Base-by-base conservation (phyloP, 768 basidiomycete genomes). In the Pulveroboletus sp. region DNA sequence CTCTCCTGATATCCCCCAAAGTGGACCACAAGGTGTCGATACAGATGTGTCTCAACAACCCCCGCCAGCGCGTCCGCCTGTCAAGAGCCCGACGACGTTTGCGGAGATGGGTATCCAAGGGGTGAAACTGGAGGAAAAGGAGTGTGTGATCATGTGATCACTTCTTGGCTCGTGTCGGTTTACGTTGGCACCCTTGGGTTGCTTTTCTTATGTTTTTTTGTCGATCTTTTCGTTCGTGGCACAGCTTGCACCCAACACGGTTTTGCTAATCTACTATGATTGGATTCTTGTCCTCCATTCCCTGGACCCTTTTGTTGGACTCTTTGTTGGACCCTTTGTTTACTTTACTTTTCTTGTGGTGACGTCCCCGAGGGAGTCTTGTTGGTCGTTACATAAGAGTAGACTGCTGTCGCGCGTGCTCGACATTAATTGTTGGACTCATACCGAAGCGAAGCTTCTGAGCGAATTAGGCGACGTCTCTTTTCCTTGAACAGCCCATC, bases 81-180 rank as follows among this genome's bases (percentile, higher is more conserved):
- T 21, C 28, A 70, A 61, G 47, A 77, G 83, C 1, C 80, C 88
- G 1, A 76, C 84, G 61, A 93, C 92, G 39, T 94, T 96, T 70
- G 88, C 85, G 18, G 93, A 95, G 74, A 93, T 96, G 93, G 93
- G 93, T 0, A 86, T 93, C 61, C 79, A 83, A 30, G 84, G 85
- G 11, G 80, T 76, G 26, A 89, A 86, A 60, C 78, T 81, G 39
- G 82, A 92, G 60, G 80, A 89, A 6, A 84, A 92, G 68, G 85
- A 90, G 0, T 95, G 93, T 73, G 70, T 89, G 31, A 78, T 96
- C 56, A 94, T 96, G 92, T 96, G 65, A 77, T 33, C 15, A n/a
- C 13, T n/a, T 36, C 10, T 9, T 6, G 27, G 27, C 6, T 39
- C 14, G 15, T n/a, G 24, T 15, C 26, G 24, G 24, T n/a, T 6